Evolutionary conservation across 495 filamentous ascomycete species (phyloP).

Genomic region (Cladorrhinum samala): DNA sequence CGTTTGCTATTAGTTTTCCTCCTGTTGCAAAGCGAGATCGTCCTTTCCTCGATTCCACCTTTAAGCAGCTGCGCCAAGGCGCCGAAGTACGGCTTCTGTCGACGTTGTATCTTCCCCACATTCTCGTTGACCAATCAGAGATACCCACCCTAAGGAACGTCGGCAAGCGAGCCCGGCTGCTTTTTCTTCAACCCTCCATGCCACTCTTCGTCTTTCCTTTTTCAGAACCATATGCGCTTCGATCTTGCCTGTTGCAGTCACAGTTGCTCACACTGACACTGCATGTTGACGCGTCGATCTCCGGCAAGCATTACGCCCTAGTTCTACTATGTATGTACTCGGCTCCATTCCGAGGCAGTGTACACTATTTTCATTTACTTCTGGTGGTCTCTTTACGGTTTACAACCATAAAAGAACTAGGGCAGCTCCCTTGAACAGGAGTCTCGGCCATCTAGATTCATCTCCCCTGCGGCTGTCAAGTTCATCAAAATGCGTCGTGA

Average conservation of each 20-base stretch:
- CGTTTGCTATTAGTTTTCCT: neutral
- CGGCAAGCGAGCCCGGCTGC: slow-evolving; percentile 26
- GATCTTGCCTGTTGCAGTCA: slow-evolving; percentile 1
- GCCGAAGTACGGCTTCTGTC: slow-evolving; percentile 3
- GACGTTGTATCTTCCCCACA: slow-evolving; percentile 18
- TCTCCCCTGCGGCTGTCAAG: too few relatives aligned
- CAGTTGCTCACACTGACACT: neutral
- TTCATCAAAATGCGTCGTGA: neutral
- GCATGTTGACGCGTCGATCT: neutral
- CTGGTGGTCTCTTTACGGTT: too few relatives aligned
- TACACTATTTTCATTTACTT: too few relatives aligned
- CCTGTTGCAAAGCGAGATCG: neutral
- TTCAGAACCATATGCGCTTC: neutral
- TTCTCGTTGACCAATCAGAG: slow-evolving; percentile 18
- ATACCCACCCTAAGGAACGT: slow-evolving; percentile 19
- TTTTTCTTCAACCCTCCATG: neutral
- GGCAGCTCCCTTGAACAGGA: neutral
- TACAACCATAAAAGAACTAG: too few relatives aligned
- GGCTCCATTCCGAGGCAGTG: too few relatives aligned
- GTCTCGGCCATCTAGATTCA: slow-evolving; percentile 2
- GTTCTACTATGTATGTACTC: too few relatives aligned
- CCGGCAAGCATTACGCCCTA: neutral
- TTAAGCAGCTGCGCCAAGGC: slow-evolving; percentile 1
- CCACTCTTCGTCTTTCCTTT: slow-evolving; percentile 3
- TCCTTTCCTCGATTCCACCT: neutral